Evolutionary conservation across 192 early-diverging fungal species (phyloP), one percentile per base, ranked within the genome.

Genomic region (Allomyces javanicus): DNA sequence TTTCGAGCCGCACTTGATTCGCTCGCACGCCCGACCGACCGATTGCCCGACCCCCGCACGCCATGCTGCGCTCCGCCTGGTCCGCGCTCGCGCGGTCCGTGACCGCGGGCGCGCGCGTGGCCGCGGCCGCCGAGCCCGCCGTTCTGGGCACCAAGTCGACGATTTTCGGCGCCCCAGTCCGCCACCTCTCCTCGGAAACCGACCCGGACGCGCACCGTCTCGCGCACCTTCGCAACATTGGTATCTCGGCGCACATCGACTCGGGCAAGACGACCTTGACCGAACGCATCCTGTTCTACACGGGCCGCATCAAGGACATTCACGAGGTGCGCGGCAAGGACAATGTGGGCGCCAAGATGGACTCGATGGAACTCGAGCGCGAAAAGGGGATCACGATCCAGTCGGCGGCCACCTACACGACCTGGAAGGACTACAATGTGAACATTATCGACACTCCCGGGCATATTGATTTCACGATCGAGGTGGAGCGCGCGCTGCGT

Each of bases 291-390:
- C 72, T 91, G 44, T 89, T 81, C 73, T 89, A 89, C 71, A 88
- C 89, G 19, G 89, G 89, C 22, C 84, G 88, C 64, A 91, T 91
- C 77, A 89, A 88, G 76, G 85, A 86, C 71, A 91, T 91, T 72
- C 89, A 91, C 74, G 88, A 91, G 69, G 88, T 91, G 43, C 87
- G 89, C 68, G 88, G 88, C 67, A 82, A 81, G 68, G 88, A 91
- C 72, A 85, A 85, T 72, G 91, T 95, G 45, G 96, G 93, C 64
- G 96, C 96, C 14, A 96, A 92, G 71, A 99, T 99, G 96, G 96
- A 99, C 78, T 95, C 91, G 50, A 98, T 98, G 96, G 93, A 96
- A 25, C 80, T 96, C 24, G 96, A 96, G 79, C 82, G 93, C 67
- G 96, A 98, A 74, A 86, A 88, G 76, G 89, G 89, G 40, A 91